Evolutionary conservation across 1,284 basidiomycete species (phyloP), one percentile per base, ranked within the genome.

Genomic region (Cutaneotrichosporon dermatis): DNA sequence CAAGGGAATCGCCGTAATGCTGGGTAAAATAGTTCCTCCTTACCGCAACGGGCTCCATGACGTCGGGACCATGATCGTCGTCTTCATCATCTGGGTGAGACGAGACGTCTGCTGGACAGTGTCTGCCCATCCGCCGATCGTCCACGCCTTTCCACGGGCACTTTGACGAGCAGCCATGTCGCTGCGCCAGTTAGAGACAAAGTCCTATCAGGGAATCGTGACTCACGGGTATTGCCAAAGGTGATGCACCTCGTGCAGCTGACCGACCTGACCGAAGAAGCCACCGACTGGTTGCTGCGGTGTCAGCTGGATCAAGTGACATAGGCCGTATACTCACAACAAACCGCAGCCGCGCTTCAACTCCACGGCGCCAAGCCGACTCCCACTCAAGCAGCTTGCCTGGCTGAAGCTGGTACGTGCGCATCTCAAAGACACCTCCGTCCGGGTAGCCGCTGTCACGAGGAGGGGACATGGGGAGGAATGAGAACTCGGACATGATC

Each of bases 381-480:
- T 97, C 93, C 93, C 93, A 97, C 72, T 96, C 92, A 56, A 97
- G 79, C 55, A 97, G 80, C 9, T 86, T 86, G 12, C 93, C 94
- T 1, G 93, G 90, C 63, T 79, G 74, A 40, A 83, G 72, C 52
- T 79, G 67, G 78, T 97, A 97, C 48, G 84, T 86, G 66, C 93
- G 83, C 71, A 97, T 80, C 78, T 97, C 93, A 73, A 94, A 97
- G 53, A 97, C 82, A 6, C 93, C 93, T 13, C 93, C 92, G 70
- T 88, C 63, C 0, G 66, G 66, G 60, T 61, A 74, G 0, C 73
- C 69, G 41, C 65, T 84, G 16, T 85, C 82, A 67, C 84, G 88
- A 2, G 92, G 91, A 36, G 92, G 91, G 12, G 88, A 84, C 3
- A 91, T 91, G 2, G 92, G 90, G 75, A 92, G 86, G 80, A 96